A percentile compares a stretch with the other conserved stretches of the same genome.
Evolutionary conservation across 768 basidiomycete species (phyloP).

Genomic region (Kwoniella bestiolae): DNA sequence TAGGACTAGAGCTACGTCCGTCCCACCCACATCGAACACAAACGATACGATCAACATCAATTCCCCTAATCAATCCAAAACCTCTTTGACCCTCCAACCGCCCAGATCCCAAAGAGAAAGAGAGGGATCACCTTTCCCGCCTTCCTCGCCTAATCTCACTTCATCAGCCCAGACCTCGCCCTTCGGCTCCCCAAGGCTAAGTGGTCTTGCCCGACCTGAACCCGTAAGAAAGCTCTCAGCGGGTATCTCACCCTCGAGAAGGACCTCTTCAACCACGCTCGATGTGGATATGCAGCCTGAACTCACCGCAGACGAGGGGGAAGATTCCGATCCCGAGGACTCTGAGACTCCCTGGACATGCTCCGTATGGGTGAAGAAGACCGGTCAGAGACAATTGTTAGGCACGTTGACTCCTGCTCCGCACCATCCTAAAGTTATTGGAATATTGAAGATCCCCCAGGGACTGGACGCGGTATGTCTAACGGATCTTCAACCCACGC

Average conservation of each 20-base stretch:
- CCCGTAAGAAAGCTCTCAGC: constrained; percentile 35
- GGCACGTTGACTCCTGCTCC: constrained; percentile 88
- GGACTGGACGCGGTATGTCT: constrained; percentile 82
- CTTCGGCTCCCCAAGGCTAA: constrained; percentile 26
- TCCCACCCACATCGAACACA: not conserved
- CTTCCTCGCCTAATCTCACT: constrained; percentile 9
- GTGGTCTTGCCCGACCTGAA: constrained; percentile 36
- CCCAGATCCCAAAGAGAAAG: not conserved
- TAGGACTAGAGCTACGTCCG: constrained; percentile 7
- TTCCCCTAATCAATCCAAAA: constrained; percentile 12
- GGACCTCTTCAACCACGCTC: constrained; percentile 1
- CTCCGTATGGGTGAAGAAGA: constrained; percentile 56
- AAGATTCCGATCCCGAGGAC: constrained; percentile 92
- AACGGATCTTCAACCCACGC: constrained; percentile 30
- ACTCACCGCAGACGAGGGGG: constrained; percentile 59
- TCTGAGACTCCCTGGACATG: constrained; percentile 97
- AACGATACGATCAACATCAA: constrained; percentile 2
- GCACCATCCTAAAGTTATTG: constrained; percentile 93
- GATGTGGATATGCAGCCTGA: not conserved
- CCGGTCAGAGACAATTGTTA: constrained; percentile 62
- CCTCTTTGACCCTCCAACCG: constrained; percentile 21
- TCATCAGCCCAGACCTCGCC: constrained; percentile 7
- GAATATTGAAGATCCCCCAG: constrained; percentile 86
- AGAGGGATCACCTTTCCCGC: constrained; percentile 19
- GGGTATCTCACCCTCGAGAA: constrained; percentile 26